Evolutionary conservation across 73 alveolate genomes (phyloP).

Genomic region (Paraurostyla sp.): DNA sequence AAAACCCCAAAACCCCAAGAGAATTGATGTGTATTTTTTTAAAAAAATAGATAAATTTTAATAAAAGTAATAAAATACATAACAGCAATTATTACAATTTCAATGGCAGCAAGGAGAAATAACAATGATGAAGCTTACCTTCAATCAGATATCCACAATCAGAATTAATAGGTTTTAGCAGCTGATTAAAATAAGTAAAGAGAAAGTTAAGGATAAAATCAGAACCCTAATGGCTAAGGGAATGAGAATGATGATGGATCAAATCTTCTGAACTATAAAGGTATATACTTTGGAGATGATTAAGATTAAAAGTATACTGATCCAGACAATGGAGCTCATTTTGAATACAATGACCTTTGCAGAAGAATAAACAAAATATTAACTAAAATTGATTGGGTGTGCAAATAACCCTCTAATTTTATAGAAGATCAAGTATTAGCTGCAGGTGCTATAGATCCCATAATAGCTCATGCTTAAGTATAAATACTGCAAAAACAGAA

Average conservation of each 20-base stretch:
- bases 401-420: neutral
- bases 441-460: neutral
- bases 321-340: conserved; percentile 74
- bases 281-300: conserved; percentile 63
- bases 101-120: too few relatives aligned
- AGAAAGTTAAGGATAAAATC: neutral
- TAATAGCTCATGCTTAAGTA: neutral
- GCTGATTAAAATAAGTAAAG: neutral
- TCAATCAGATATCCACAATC: too few relatives aligned
- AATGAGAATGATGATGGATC: neutral
- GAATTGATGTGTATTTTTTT: too few relatives aligned
- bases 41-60: too few relatives aligned
- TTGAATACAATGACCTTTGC: conserved; percentile 57
- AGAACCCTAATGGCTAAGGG: neutral
- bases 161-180: too few relatives aligned
- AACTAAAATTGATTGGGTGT: neutral
- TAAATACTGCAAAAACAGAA: neutral
- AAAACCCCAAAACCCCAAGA: too few relatives aligned
- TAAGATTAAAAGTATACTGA: conserved; percentile 56
- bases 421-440: neutral
- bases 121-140: too few relatives aligned
- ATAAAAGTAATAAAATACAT: too few relatives aligned
- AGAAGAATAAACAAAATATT: conserved; percentile 1
- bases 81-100: too few relatives aligned
- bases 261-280: conserved; percentile 54